Evolutionary conservation across 306 rosid genomes (phyloP).

Genomic region (Amphicarpaea edgeworthii): DNA sequence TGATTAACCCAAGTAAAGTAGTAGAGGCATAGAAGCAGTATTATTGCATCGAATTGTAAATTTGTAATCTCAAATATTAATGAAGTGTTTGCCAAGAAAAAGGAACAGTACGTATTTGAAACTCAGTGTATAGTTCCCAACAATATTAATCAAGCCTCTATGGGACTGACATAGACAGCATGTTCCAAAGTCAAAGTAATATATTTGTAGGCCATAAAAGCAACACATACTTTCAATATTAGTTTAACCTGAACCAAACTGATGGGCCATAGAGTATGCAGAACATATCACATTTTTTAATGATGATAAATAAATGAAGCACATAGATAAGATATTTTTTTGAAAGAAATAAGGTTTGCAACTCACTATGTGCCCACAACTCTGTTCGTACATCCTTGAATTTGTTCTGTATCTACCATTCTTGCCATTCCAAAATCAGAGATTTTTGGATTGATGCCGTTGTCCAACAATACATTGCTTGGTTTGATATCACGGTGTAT

Average conservation of each 20-base stretch:
- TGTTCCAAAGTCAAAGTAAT: not conserved
- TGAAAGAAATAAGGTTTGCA: not conserved
- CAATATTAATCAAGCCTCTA: conserved; percentile 4
- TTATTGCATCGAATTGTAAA: conserved; percentile 9
- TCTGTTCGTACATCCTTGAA: conserved; percentile 57
- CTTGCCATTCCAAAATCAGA: conserved; percentile 86
- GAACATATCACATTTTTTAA: not conserved
- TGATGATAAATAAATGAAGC: conserved; percentile 13
- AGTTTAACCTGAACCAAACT: conserved; percentile 19
- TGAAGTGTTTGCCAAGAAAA: not conserved
- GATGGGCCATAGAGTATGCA: not conserved
- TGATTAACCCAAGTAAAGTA: not conserved
- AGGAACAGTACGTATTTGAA: not conserved
- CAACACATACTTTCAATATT: not conserved
- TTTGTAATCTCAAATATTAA: conserved; percentile 7
- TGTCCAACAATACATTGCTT: conserved; percentile 66
- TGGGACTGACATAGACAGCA: not conserved
- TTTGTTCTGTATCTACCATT: conserved; percentile 50
- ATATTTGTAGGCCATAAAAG: not conserved
- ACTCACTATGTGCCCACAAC: conserved; percentile 82
- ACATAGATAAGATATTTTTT: not conserved
- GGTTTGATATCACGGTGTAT: conserved; percentile 82
- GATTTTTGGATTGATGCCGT: conserved; percentile 63
- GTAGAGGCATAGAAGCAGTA: conserved; percentile 1
- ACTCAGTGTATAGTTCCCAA: not conserved